Evolutionary conservation across 2,329 filamentous ascomycete genomes (phyloP), one percentile per base, ranked within the genome.

Genomic region (Macrophomina tecta): DNA sequence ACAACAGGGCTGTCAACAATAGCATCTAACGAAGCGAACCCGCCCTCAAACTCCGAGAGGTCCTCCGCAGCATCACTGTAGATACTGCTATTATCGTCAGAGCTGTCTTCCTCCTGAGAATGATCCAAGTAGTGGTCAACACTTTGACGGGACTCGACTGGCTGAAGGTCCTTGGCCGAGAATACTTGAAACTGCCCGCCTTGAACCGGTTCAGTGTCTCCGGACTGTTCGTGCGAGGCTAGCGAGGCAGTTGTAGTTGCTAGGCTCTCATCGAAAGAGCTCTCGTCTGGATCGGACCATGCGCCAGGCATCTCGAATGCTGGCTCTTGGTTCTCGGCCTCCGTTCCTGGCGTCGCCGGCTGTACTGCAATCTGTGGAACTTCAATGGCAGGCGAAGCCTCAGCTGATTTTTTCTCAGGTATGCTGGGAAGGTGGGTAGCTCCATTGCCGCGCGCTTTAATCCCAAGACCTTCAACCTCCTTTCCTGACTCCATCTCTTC

Each of bases 1-100:
- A 68, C 38, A 38, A 82, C 72, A 3, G 90, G 87, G 55, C 84
- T 87, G 23, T 89, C 86, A 1, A 92, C 84, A 8, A 93, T 86
- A 11, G 91, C 91, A 76, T 93, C 85, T 7, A 94, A 82, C 4
- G 90, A 93, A 73, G 88, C 83, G 72, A 92, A 94, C 0, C 89
- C 91, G 55, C 86, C 86, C 46, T 90, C 89, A 4, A 83, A 73
- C 14, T 92, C 89, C 0, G 86, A 87, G 0, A 90, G 80, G 68
- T 93, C 90, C 77, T 94, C 91, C 64, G 90, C 90, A 1, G 91
- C 91, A 77, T 94, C 91, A 70, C 89, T 92, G 74, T 92, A 94
- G 30, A 91, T 84, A 68, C 86, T 89, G 67, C 74, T 77, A 49
- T 76, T 69, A 73, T 80, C 72, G 69, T 80, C 75, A 14, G 76